Conservation (phyloP, 2,329 filamentous ascomycete species). For the Thermoascus crustaceus region DNA sequence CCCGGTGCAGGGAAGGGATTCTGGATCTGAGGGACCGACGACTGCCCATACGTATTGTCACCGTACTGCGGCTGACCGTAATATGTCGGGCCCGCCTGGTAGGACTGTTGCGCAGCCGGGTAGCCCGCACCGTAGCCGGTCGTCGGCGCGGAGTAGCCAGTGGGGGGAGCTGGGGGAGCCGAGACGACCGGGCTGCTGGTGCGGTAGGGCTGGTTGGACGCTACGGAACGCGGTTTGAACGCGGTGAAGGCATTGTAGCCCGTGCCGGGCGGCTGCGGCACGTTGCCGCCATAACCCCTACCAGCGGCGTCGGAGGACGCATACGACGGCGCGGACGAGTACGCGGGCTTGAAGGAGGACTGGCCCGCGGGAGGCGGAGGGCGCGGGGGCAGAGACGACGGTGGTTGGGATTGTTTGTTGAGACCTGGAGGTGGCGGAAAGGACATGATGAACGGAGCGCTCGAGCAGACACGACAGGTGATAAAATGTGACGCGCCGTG, state of each 20-base stretch:
- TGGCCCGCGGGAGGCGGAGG: conserved; percentile 55
- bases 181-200: conserved; percentile 30
- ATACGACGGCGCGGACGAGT: conserved; percentile 36
- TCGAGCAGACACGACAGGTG: conserved; percentile 25
- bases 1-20: conserved; percentile 71
- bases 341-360: conserved; percentile 45
- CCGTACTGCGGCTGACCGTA: conserved; percentile 43
- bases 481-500: conserved; percentile 21
- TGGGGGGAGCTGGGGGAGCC: conserved; percentile 25
- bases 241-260: conserved; percentile 42
- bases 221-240: conserved; percentile 55
- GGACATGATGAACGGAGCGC: conserved; percentile 58
- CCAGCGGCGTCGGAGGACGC: conserved; percentile 16
- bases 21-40: conserved; percentile 58
- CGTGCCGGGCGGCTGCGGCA: conserved; percentile 12
- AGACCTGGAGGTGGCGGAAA: conserved; percentile 79
- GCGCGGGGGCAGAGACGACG: conserved; percentile 64
- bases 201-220: conserved; percentile 34
- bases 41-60: conserved; percentile 40
- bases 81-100: conserved; percentile 31
- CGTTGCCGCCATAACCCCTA: conserved; percentile 26
- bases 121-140: conserved; percentile 36
- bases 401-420: conserved; percentile 37
- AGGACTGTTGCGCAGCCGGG: conserved; percentile 30
- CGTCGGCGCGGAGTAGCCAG: conserved; percentile 31